These are phyloP conservation scores for Tricholoma sp. DNA, from an alignment of 768 basidiomycete genomes.

Conservation along the genomic window DNA sequence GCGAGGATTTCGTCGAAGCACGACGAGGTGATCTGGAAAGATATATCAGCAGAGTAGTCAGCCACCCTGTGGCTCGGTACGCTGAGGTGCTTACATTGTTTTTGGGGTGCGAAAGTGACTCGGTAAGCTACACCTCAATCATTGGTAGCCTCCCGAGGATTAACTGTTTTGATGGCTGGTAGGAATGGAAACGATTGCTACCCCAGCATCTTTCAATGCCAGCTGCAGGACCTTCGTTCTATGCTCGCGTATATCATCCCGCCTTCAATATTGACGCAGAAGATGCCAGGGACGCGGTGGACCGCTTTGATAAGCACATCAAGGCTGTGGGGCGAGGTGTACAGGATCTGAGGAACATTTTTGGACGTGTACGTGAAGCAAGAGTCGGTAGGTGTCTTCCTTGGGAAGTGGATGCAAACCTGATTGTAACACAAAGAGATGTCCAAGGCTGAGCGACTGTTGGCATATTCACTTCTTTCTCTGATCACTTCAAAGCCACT, in stretches of 20 bases:
- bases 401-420: neutral
- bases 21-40: constrained; percentile 76
- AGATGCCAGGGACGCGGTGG: constrained; percentile 56
- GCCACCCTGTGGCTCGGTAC: constrained; percentile 75
- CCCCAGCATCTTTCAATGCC: constrained; percentile 57
- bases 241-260: constrained; percentile 77
- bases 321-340: constrained; percentile 65
- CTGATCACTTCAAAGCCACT: constrained; percentile 68
- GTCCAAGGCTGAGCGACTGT: constrained; percentile 68
- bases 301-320: constrained; percentile 62
- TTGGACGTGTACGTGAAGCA: constrained; percentile 58
- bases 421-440: constrained; percentile 47
- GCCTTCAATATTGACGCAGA: constrained; percentile 77
- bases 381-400: constrained; percentile 48
- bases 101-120: constrained; percentile 69
- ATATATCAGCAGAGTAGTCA: constrained; percentile 63
- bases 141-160: neutral
- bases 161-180: constrained; percentile 1
- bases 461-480: constrained; percentile 71
- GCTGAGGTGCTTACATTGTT: constrained; percentile 80
- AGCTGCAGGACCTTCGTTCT: constrained; percentile 72
- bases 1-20: constrained; percentile 77
- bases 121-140: constrained; percentile 37
- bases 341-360: constrained; percentile 58
- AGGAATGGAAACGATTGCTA: constrained; percentile 71